Base-by-base conservation (phyloP, 1,139 yeast genomes). In the Pneumocystis canis region DNA sequence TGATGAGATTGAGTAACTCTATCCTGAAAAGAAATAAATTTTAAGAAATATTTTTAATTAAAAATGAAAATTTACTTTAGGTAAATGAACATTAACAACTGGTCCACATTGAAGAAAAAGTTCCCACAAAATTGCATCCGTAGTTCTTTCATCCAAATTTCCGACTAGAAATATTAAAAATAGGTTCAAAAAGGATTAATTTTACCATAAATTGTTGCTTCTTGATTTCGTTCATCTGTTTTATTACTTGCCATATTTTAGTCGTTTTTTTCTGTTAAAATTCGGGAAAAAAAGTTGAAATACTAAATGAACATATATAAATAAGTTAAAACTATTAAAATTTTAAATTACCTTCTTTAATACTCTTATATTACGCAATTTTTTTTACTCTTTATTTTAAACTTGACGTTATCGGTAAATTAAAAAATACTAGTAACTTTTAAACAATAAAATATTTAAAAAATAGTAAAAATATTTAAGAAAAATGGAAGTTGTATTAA, bases 81-180 rank as follows among this genome's bases (percentile, higher is more conserved):
- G 63, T 11, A 61, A 32, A 32, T 53, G 56, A 30, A 28, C 28
- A 62, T n/a, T 62, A 62, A 62, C 63, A 4, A 92, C 80, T 0
- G 96, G 96, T 0, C 95, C 94, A 62, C 88, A 84, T 72, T 92
- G 98, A 14, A 87, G 74, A 73, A 89, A 85, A 40, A 92, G 78
- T 72, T 92, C 98, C 71, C 85, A 88, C 61, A 94, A 73, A 37
- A 75, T 63, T 1, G 79, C 74, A 67, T 87, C 95, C 0, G 82
- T 82, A 1, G 83, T 95, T 60, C 82, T 80, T 2, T 84, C 82
- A 67, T 88, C 96, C 9, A 92, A 75, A 69, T 89, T 89, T 0
- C 97, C 97, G 32, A 90, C 80, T 47, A 25, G n/a, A 20, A 25
- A 25, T 1, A 7, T 40, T 18, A 40, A 9, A 25, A 3, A 25